Evolutionary conservation across 495 filamentous ascomycete genomes (phyloP).

Genomic region (Penicillium coprophilum): DNA sequence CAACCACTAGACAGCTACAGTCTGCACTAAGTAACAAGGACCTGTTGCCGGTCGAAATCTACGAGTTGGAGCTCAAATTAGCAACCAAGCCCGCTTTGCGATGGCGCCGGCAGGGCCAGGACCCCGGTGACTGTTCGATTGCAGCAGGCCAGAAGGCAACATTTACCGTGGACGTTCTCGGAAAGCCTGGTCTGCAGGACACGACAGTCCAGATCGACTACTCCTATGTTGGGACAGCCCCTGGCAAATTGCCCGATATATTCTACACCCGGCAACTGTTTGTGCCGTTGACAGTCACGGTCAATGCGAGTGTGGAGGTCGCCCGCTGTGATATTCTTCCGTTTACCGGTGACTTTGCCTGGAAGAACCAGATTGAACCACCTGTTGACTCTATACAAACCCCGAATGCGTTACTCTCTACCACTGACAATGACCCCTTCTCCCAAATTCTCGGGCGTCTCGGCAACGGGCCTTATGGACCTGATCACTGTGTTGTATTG

Average conservation of each 20-base stretch:
- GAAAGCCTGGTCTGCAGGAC: slow-evolving; percentile 80
- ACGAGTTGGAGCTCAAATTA: slow-evolving; percentile 79
- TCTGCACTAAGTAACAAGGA: slow-evolving; percentile 72
- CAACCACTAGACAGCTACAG: slow-evolving; percentile 73
- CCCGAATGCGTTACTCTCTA: slow-evolving; percentile 17
- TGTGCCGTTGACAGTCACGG: slow-evolving; percentile 80
- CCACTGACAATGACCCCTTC: slow-evolving; percentile 34
- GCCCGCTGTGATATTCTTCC: slow-evolving; percentile 76
- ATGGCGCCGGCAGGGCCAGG: slow-evolving; percentile 55
- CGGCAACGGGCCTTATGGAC: slow-evolving; percentile 40
- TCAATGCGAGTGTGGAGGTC: slow-evolving; percentile 85
- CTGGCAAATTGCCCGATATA: slow-evolving; percentile 60
- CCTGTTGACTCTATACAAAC: slow-evolving; percentile 12
- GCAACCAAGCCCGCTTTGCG: slow-evolving; percentile 71
- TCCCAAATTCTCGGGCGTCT: slow-evolving; percentile 44
- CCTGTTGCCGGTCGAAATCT: slow-evolving; percentile 70
- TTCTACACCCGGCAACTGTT: slow-evolving; percentile 85
- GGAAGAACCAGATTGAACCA: slow-evolving; percentile 41
- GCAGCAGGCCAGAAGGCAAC: slow-evolving; percentile 64
- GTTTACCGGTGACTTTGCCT: slow-evolving; percentile 58
- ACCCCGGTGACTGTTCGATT: slow-evolving; percentile 55
- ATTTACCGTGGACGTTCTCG: slow-evolving; percentile 81
- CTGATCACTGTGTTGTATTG: slow-evolving; percentile 74
- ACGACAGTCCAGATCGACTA: slow-evolving; percentile 84
- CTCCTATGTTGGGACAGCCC: slow-evolving; percentile 63